Evolutionary conservation across 1,284 basidiomycete genomes (phyloP).

Genomic region (Bjerkandera adusta): DNA sequence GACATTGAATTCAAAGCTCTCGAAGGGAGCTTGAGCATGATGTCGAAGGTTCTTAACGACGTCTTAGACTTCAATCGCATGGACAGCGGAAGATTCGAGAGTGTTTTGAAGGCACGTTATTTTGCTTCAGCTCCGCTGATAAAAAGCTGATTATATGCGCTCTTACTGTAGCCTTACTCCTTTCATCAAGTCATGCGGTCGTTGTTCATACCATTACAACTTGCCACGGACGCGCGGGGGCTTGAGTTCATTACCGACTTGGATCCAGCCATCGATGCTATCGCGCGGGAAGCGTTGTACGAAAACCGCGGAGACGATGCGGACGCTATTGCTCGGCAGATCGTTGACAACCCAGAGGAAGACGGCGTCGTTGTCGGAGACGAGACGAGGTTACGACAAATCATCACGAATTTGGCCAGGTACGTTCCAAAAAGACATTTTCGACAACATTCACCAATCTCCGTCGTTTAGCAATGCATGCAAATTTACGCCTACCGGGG

Average conservation of each 20-base stretch:
- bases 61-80: conserved; percentile 80
- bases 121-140: neutral
- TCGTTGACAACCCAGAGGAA: conserved; percentile 44
- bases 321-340: conserved; percentile 38
- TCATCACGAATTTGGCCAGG: conserved; percentile 78
- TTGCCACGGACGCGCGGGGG: conserved; percentile 72
- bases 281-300: conserved; percentile 54
- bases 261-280: conserved; percentile 73
- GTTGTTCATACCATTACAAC: conserved; percentile 72
- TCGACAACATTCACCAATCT: neutral
- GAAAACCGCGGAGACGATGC: conserved; percentile 51
- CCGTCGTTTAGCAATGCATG: conserved; percentile 52
- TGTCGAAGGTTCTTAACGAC: conserved; percentile 89
- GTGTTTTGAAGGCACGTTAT: conserved; percentile 49
- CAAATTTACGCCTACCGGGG: conserved; percentile 79
- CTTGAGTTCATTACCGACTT: conserved; percentile 70
- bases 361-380: conserved; percentile 75
- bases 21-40: conserved; percentile 83
- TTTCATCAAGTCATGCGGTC: conserved; percentile 85
- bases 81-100: conserved; percentile 81
- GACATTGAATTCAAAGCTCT: conserved; percentile 82
- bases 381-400: conserved; percentile 78
- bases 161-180: conserved; percentile 62
- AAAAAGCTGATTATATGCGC: neutral
- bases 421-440: conserved; percentile 30